Conservation (phyloP, 2,329 filamentous ascomycete genomes). For the Botrytis deweyae region DNA sequence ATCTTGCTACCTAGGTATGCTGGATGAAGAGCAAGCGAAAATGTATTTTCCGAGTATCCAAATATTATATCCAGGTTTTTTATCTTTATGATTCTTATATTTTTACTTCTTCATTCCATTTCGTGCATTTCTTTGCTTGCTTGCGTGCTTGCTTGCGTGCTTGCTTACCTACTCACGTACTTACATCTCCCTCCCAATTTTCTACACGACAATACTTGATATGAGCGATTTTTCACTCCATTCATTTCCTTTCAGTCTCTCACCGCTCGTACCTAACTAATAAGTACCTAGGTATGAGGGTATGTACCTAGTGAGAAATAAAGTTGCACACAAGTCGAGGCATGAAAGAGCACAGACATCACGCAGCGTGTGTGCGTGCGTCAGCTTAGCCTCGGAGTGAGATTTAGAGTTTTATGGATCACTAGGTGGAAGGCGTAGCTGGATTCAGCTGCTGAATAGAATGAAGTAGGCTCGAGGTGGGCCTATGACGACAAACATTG, state of each 20-base stretch:
- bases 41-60: background rate
- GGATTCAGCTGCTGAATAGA: too few species aligned
- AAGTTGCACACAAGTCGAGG: too few species aligned
- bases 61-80: background rate
- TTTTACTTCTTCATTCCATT: background rate
- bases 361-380: background rate
- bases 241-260: background rate
- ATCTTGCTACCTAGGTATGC: background rate
- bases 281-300: too few species aligned
- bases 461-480: too few species aligned
- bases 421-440: too few species aligned
- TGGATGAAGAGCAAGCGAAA: background rate
- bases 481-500: too few species aligned
- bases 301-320: too few species aligned
- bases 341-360: too few species aligned
- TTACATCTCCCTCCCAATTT: background rate
- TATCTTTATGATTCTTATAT: background rate
- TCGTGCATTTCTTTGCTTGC: background rate
- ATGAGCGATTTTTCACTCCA: background rate
- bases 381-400: background rate
- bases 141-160: too few species aligned
- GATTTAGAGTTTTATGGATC: background rate
- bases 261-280: too few species aligned
- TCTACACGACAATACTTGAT: too few species aligned
- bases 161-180: background rate